These are phyloP conservation scores for Neofusicoccum parvum DNA, from an alignment of 2,329 filamentous ascomycete species.

Conservation along the genomic window DNA sequence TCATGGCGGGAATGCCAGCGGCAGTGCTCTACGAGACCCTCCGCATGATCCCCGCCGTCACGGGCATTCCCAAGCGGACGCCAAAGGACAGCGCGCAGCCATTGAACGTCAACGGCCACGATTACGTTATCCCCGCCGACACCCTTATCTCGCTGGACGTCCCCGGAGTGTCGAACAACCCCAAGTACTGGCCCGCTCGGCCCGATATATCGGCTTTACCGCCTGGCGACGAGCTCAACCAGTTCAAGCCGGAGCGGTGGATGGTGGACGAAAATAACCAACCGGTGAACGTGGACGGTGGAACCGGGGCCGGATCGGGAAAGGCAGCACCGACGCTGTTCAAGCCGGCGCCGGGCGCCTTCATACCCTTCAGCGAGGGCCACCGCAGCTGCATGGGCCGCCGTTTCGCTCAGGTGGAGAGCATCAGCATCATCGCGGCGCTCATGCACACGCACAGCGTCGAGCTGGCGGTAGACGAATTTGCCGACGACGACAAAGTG, in stretches of 20 bases:
- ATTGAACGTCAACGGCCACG: conserved; percentile 61
- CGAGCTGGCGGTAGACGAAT: conserved; percentile 66
- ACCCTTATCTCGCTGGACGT: conserved; percentile 60
- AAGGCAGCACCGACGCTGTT: conserved; percentile 63
- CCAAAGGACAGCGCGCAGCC: conserved; percentile 52
- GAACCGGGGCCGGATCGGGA: conserved; percentile 42
- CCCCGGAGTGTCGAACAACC: conserved; percentile 60
- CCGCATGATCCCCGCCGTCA: conserved; percentile 70
- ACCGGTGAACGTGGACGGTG: conserved; percentile 33
- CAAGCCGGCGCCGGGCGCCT: conserved; percentile 51
- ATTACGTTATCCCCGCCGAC: conserved; percentile 60
- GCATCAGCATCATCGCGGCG: conserved; percentile 55
- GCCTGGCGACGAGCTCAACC: conserved; percentile 58
- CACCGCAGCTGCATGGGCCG: conserved; percentile 58
- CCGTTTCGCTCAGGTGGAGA: conserved; percentile 60
- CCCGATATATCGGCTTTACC: conserved; percentile 31
- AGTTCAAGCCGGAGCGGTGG: conserved; percentile 76
- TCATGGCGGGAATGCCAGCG: conserved; percentile 71
- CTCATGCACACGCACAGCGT: conserved; percentile 63
- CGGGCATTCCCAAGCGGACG: conserved; percentile 70
- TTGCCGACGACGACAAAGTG: conserved; percentile 45
- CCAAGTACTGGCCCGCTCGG: conserved; percentile 67
- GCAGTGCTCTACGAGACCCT: conserved; percentile 79
- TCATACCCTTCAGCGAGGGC: conserved; percentile 59
- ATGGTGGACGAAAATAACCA: conserved; percentile 45